Evolutionary conservation across 1,284 basidiomycete genomes (phyloP), one percentile per base, ranked within the genome.

Genomic region (Pulchroboletus neoregius): DNA sequence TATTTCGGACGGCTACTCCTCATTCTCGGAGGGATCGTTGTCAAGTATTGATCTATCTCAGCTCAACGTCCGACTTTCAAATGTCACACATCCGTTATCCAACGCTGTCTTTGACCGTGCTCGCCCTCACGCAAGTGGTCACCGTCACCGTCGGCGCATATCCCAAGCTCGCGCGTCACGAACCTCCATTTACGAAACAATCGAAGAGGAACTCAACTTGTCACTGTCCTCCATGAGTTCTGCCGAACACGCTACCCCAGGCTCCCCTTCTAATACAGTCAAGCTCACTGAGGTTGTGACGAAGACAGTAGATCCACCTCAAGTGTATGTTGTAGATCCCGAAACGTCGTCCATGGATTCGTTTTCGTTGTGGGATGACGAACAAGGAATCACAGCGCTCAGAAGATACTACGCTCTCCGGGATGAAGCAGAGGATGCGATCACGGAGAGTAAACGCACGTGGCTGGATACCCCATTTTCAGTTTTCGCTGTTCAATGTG

Each of bases 401-500:
- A 72, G 84, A 45, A 78, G 73, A 54, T 90, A 82, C 54, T 85
- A 81, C 55, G 80, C 82, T 5, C 72, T 91, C 20, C 72, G 76
- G 27, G 75, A 82, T 41, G 86, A 91, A 64, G 87, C 78, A 4
- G 71, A 83, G 32, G 75, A 74, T 23, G 79, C 80, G 0, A 80
- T 91, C 6, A 69, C 67, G 2, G 84, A 87, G 61, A 89, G 86
- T 56, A 75, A 79, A 61, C 72, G 70, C 9, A 54, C 68, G 1
- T 90, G 84, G 86, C 40, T 59, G 2, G 87, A 90, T 56, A 91
- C 87, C 0, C 78, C 85, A 0, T 82, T 85, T 57, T 88, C 87
- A 0, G 23, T 82, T 15, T 87, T 77, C 51, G 80, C 84, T 5
- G 28, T 88, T 33, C 84, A 89, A 67, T 76, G 87, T 90, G 60